Conservation (phyloP, 2,329 filamentous ascomycete species). For the Corinectria fuckeliana region DNA sequence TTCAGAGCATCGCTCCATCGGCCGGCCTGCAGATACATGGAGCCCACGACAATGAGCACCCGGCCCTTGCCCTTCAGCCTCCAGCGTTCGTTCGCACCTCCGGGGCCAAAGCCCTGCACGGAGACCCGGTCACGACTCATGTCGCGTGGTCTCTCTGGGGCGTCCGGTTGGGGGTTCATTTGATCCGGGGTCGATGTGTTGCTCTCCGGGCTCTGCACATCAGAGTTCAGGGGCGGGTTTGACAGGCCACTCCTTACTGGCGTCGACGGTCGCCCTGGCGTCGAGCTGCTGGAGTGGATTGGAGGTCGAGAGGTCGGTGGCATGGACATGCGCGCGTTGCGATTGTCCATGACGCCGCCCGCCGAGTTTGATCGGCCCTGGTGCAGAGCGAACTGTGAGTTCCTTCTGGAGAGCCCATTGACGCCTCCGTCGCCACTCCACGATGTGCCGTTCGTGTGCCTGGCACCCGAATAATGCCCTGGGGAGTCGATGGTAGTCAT, state of each 20-base stretch:
- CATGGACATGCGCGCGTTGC: slow-evolving; percentile 80
- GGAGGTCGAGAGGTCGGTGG: slow-evolving; percentile 63
- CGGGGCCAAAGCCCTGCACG: slow-evolving; percentile 74
- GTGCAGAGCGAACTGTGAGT: slow-evolving; percentile 60
- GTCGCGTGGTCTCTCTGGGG: slow-evolving; percentile 55
- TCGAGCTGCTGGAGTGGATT: slow-evolving; percentile 53
- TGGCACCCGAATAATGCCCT: slow-evolving; percentile 54
- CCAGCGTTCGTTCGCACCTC: slow-evolving; percentile 76
- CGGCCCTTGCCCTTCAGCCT: slow-evolving; percentile 83
- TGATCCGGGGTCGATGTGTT: slow-evolving; percentile 52
- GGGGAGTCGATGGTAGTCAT: slow-evolving; percentile 81
- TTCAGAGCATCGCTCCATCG: slow-evolving; percentile 88
- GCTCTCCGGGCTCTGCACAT: slow-evolving; percentile 48
- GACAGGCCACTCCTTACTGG: slow-evolving; percentile 57
- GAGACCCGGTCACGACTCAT: slow-evolving; percentile 62
- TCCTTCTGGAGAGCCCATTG: slow-evolving; percentile 54
- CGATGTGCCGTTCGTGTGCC: slow-evolving; percentile 49
- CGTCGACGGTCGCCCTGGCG: slow-evolving; percentile 57
- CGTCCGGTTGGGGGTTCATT: slow-evolving; percentile 46
- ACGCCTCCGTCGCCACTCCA: slow-evolving; percentile 49
- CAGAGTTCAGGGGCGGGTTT: slow-evolving; percentile 56
- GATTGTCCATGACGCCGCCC: slow-evolving; percentile 61
- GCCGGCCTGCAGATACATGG: slow-evolving; percentile 86
- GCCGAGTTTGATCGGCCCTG: slow-evolving; percentile 60
- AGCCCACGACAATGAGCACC: slow-evolving; percentile 79